Conservation (phyloP, 2,329 filamentous ascomycete species). For the Lasiodiplodia hormozganensis region DNA sequence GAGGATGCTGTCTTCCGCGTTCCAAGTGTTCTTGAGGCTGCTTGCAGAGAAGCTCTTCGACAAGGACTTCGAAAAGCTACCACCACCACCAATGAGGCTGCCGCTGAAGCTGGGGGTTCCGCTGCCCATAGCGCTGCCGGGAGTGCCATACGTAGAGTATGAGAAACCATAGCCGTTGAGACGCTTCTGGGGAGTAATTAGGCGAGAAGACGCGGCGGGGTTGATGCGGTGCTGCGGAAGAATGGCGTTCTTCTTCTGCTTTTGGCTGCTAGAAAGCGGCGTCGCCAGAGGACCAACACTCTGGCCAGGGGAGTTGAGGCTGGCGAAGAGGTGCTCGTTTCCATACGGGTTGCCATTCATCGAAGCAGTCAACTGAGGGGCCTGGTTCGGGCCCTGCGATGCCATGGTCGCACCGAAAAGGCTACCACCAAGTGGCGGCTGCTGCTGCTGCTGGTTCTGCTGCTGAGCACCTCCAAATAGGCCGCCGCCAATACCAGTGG, state of each 20-base stretch:
- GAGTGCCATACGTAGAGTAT: slow-evolving; percentile 89
- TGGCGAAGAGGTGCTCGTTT: slow-evolving; percentile 82
- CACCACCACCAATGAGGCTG: slow-evolving; percentile 46
- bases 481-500: slow-evolving; percentile 37
- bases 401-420: slow-evolving; percentile 63
- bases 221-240: slow-evolving; percentile 88
- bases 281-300: slow-evolving; percentile 91
- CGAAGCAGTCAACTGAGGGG: slow-evolving; percentile 72
- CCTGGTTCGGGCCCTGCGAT: slow-evolving; percentile 60
- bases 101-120: slow-evolving; percentile 72
- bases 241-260: slow-evolving; percentile 79
- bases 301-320: slow-evolving; percentile 69
- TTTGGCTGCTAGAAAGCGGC: slow-evolving; percentile 77
- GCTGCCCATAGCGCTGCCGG: slow-evolving; percentile 73
- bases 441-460: slow-evolving; percentile 52
- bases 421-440: slow-evolving; percentile 48
- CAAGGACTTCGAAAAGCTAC: slow-evolving; percentile 74
- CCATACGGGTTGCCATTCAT: slow-evolving; percentile 90
- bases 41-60: slow-evolving; percentile 89
- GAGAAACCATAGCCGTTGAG: slow-evolving; percentile 81
- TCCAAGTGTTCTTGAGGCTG: slow-evolving; percentile 82
- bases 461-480: slow-evolving; percentile 53
- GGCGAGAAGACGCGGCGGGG: slow-evolving; percentile 77
- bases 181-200: slow-evolving; percentile 82
- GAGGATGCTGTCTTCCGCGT: slow-evolving; percentile 83